Evolutionary conservation across 2,329 filamentous ascomycete species (phyloP), one percentile per base, ranked within the genome.

Genomic region (Fusarium pilosicola): DNA sequence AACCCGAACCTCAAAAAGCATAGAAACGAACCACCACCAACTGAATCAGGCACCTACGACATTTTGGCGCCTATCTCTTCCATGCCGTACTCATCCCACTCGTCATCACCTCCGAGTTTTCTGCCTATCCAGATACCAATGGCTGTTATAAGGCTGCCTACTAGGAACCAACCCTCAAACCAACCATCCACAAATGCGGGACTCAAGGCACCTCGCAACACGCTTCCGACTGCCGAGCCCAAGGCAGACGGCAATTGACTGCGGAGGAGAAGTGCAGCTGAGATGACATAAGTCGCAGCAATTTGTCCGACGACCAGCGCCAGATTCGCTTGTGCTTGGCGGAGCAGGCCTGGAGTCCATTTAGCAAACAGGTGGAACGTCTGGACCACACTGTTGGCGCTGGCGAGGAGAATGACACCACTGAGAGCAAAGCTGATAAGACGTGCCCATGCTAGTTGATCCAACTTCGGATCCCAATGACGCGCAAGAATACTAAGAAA

Each of bases 81-180:
- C 65, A 86, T 87, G 13, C 87, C 87, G 77, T 88, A 84, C 79
- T 90, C 88, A 76, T 90, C 88, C 85, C 86, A 90, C 67, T 90
- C 90, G 54, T 91, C 89, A 71, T 86, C 86, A 6, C 83, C 82
- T 1, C 82, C 84, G 5, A 94, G 84, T 79, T 89, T 91, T 70
- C 90, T 87, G 1, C 93, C 92, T 8, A 95, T 80, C 87, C 92
- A 93, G 28, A 97, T 90, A 0, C 93, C 94, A n/a, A 88, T 78
- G 3, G 87, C 90, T 3, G 94, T 96, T 18, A 88, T 78, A 1
- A 86, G 84, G 70, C 91, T 92, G 10, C 92, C 92, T 6, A 91
- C 80, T 63, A 97, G 81, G 80, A 97, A 97, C 91, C 94, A 96
- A 13, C 90, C 91, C 81, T 97, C 94, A 76, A 97, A 97, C 94